These are phyloP conservation scores for Plantago major DNA, from an alignment of 257 asterid genomes.

Conservation along the genomic window DNA sequence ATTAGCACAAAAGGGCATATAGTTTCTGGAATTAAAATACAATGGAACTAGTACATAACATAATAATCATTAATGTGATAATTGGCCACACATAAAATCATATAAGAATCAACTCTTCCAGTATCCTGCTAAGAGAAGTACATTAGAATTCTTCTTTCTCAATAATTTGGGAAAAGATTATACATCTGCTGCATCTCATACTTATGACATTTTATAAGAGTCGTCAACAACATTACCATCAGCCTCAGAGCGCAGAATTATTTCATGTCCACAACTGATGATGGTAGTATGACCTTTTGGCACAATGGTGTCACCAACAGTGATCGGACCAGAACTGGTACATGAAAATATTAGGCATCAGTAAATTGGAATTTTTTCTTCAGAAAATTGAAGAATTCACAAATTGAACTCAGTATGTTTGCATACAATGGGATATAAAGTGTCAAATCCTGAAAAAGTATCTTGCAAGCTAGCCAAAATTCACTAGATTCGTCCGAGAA, in stretches of 20 bases:
- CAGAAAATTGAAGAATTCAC: background rate
- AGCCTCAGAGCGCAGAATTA: constrained; percentile 52
- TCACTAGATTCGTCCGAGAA: no score
- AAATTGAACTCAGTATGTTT: no score
- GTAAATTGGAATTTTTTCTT: background rate
- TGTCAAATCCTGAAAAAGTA: no score
- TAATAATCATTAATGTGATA: constrained; percentile 6
- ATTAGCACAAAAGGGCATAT: constrained; percentile 21
- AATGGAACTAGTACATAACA: background rate
- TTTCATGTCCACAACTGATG: constrained; percentile 83
- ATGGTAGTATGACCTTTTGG: constrained; percentile 47
- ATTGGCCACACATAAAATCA: background rate
- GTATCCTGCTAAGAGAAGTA: background rate
- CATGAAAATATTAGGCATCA: background rate
- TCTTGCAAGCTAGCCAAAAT: no score
- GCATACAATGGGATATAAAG: no score
- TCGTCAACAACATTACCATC: constrained; percentile 37
- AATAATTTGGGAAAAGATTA: background rate
- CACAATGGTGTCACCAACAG: constrained; percentile 65
- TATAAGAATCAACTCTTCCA: background rate
- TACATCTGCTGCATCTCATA: background rate
- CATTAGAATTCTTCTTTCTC: constrained; percentile 8
- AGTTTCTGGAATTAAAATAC: background rate
- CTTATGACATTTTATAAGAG: constrained; percentile 6
- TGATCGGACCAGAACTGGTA: constrained; percentile 46